Evolutionary conservation across 1,284 basidiomycete species (phyloP).

Genomic region (Chalciporus sp.): DNA sequence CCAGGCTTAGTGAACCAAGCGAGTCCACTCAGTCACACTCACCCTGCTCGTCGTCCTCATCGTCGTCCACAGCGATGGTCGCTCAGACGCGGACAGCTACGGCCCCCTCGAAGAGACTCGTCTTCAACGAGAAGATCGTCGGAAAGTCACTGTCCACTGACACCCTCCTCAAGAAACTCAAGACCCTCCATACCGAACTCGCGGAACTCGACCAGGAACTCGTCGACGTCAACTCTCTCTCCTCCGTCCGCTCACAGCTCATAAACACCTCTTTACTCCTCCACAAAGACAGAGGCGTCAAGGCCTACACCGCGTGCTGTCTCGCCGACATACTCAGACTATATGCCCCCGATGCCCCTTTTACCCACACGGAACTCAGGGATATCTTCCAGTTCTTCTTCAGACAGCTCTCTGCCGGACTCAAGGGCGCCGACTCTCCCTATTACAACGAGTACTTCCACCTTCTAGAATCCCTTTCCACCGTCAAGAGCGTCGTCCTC

Average conservation of each 20-base stretch:
- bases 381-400: conserved; percentile 97
- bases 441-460: conserved; percentile 94
- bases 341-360: conserved; percentile 97
- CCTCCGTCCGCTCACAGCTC: conserved; percentile 76
- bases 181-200: conserved; percentile 81
- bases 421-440: conserved; percentile 69
- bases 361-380: conserved; percentile 83
- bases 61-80: conserved; percentile 52
- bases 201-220: conserved; percentile 86
- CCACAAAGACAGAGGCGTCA: conserved; percentile 94
- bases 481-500: conserved; percentile 93
- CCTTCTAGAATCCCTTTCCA: conserved; percentile 88
- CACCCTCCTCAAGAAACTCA: conserved; percentile 82
- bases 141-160: conserved; percentile 74
- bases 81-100: conserved; percentile 67
- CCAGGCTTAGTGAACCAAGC: background rate
- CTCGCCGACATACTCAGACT: conserved; percentile 91
- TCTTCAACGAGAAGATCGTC: conserved; percentile 78
- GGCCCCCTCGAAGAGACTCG: conserved; percentile 59
- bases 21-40: background rate
- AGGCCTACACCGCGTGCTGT: conserved; percentile 92
- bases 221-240: conserved; percentile 76
- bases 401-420: conserved; percentile 74
- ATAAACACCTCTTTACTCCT: conserved; percentile 80
- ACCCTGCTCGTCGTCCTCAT: conserved; percentile 1